These are phyloP conservation scores for Komagataella populi DNA, from an alignment of 805 yeast genomes.

Conservation along the genomic window DNA sequence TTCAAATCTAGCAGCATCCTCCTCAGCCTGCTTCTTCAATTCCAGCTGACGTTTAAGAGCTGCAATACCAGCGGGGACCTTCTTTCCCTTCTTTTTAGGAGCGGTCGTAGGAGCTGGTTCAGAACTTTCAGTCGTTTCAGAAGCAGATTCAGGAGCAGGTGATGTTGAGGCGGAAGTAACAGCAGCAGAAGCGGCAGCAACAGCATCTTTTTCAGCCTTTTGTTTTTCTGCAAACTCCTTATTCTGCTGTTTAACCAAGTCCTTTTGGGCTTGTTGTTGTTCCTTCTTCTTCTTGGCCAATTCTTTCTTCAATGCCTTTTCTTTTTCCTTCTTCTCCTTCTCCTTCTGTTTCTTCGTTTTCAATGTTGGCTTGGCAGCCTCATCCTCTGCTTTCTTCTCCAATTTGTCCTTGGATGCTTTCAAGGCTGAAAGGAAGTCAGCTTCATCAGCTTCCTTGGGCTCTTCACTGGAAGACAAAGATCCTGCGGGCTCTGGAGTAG, in stretches of 20 bases:
- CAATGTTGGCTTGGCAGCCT: constrained; percentile 23
- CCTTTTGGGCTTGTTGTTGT: constrained; percentile 4
- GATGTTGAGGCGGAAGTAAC: constrained; percentile 18
- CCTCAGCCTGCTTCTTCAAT: constrained; percentile 76
- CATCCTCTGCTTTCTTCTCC: not conserved
- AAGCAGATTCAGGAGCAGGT: constrained; percentile 3
- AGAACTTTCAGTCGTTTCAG: constrained; percentile 18
- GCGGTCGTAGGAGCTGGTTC: constrained; percentile 20
- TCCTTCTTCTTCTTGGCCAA: constrained; percentile 78
- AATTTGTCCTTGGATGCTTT: constrained; percentile 59
- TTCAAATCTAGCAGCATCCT: constrained; percentile 57
- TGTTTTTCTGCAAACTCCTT: constrained; percentile 27
- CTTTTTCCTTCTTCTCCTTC: constrained; percentile 88
- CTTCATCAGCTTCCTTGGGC: constrained; percentile 13
- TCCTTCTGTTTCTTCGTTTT: constrained; percentile 91
- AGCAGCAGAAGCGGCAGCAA: constrained; percentile 15
- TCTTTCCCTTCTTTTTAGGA: constrained; percentile 46
- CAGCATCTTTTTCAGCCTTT: constrained; percentile 17
- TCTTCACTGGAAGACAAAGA: constrained; percentile 16
- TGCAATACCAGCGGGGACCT: constrained; percentile 82
- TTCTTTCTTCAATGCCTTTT: constrained; percentile 84
- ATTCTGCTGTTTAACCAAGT: constrained; percentile 16
- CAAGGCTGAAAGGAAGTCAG: constrained; percentile 75
- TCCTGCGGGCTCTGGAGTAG: constrained; percentile 17
- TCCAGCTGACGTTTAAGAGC: constrained; percentile 86